These are phyloP conservation scores for Podila horticola DNA, from an alignment of 192 early-diverging fungal genomes.

Conservation along the genomic window DNA sequence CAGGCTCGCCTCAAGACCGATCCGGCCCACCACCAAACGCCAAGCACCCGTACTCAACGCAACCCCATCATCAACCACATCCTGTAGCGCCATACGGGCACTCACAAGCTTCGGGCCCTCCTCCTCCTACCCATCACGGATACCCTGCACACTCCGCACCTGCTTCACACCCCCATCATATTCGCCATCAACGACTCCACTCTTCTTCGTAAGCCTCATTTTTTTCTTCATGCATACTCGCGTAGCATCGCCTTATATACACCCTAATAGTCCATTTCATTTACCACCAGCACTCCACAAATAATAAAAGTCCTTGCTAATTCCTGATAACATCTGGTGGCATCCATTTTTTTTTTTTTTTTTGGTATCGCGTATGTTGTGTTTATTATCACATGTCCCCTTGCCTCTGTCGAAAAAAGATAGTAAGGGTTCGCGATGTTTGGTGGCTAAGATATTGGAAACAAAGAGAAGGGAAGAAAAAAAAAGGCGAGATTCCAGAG, in stretches of 20 bases:
- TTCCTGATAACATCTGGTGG: too few relatives aligned
- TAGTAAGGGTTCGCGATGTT: too few relatives aligned
- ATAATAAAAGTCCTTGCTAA: too few relatives aligned
- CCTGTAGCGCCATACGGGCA: not conserved
- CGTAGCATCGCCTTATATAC: not conserved
- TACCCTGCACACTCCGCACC: not conserved
- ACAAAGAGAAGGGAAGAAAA: not conserved
- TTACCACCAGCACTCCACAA: too few relatives aligned
- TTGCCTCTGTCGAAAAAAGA: too few relatives aligned
- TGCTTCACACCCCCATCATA: not conserved
- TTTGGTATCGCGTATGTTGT: not conserved
- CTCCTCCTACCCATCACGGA: not conserved
- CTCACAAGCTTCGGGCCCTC: not conserved
- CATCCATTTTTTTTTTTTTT: not conserved
- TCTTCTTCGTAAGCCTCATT: not conserved
- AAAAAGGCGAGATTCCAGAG: too few relatives aligned
- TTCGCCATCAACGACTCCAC: not conserved
- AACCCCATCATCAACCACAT: not conserved
- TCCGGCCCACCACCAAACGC: not conserved
- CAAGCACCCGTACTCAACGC: not conserved
- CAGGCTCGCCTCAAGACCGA: not conserved
- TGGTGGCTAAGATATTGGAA: not conserved
- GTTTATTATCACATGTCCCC: not conserved
- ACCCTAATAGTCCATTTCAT: not conserved
- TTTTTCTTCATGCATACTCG: not conserved